Base-by-base conservation (phyloP, 495 filamentous ascomycete genomes). In the Aspergillus affinis region DNA sequence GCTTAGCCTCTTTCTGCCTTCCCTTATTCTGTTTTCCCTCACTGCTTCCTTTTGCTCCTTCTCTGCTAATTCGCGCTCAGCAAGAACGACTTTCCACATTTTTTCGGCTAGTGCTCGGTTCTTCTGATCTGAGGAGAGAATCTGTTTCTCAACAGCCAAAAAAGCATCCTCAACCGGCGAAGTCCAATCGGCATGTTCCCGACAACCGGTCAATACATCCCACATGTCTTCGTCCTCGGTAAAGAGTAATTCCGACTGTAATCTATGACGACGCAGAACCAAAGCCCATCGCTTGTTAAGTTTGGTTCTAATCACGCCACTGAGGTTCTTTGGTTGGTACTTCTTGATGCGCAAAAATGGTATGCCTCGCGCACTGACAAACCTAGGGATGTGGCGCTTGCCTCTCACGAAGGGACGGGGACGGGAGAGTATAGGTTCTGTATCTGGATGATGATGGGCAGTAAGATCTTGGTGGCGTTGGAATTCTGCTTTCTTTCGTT, bases 261-360 rank as follows among this genome's bases (percentile, higher is more conserved):
- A 41, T 23, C 67, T 65, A 0, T 74, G 64, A 8, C 73, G 66
- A 6, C 61, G 65, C 21, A 67, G 65, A 26, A 76, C 67, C 19
- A 65, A 60, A 7, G 69, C 66, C 59, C 77, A 76, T 23, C 80
- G 75, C 20, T 65, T 75, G 18, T 78, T 68, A 18, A 82, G 61
- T 54, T 82, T 87, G 30, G 81, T 71, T 9, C 78, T 70, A 13
- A 94, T 69, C 0, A 88, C 73, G 4, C 80, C 71, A 60, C 80
- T 82, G 4, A 93, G 72, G 41, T 72, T 72, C 30, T 66, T 63
- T 6, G 88, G 79, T 64, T 91, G 88, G 8, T 89, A 88, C 67
- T 91, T 92, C 61, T 78, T 81, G 53, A 90, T 69, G 23, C 89
- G 84, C 48, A 94, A 71, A 59, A 92, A 87, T 0, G 90, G 88